Evolutionary conservation across 2,329 filamentous ascomycete species (phyloP).

Genomic region (Zymoseptoria pseudotritici): DNA sequence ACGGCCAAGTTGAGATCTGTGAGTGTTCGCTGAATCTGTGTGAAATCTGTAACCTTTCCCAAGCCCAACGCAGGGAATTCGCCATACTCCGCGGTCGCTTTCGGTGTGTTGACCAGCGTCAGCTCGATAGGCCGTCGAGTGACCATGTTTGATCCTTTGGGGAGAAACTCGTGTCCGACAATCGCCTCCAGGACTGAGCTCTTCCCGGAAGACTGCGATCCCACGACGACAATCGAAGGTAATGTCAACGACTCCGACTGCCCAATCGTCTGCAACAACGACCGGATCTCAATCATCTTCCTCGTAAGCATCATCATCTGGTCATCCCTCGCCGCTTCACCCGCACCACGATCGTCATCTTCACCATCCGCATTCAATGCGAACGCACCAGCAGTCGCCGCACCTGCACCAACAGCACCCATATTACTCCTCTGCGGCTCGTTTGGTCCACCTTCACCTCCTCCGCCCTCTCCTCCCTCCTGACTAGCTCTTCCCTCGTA

Average conservation of each 20-base stretch:
- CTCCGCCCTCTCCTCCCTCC: constrained; percentile 27
- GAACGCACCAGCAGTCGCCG: constrained; percentile 68
- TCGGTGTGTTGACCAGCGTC: constrained; percentile 89
- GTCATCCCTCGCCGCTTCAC: constrained; percentile 73
- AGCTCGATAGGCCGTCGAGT: constrained; percentile 92
- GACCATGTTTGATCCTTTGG: constrained; percentile 98
- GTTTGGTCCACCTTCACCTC: constrained; percentile 31
- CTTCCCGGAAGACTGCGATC: constrained; percentile 96
- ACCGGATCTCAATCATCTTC: constrained; percentile 99
- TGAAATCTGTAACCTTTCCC: constrained; percentile 85
- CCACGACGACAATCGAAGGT: constrained; percentile 97
- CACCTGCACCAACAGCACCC: constrained; percentile 56
- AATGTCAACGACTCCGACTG: constrained; percentile 83
- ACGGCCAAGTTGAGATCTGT: constrained; percentile 94
- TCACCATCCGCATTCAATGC: constrained; percentile 62
- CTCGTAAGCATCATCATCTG: constrained; percentile 99
- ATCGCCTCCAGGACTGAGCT: constrained; percentile 95
- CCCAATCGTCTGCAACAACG: constrained; percentile 81
- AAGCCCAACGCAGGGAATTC: constrained; percentile 91
- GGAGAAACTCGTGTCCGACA: constrained; percentile 93
- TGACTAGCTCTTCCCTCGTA: constrained; percentile 27
- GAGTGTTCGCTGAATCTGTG: constrained; percentile 82
- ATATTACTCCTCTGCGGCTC: constrained; percentile 37
- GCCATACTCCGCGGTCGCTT: constrained; percentile 79
- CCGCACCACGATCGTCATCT: constrained; percentile 54